Evolutionary conservation across 257 asterid species (phyloP), one percentile per base, ranked within the genome.

Genomic region (Solanum habrochaites): DNA sequence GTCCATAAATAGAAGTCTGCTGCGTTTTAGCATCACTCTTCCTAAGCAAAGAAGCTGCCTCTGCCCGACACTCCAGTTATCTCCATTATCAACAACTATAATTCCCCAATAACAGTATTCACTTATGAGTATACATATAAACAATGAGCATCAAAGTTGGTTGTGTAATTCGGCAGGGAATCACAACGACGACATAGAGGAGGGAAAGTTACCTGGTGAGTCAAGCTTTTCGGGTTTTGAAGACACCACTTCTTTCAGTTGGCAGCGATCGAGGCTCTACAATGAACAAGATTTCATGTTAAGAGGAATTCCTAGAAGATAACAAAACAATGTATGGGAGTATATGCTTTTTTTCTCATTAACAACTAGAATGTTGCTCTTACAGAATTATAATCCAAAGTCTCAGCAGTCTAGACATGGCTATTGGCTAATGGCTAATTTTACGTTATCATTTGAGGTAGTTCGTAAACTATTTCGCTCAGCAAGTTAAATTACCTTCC

Each of bases 61-160:
- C 88, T 97, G 99, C 74, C 99, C 99, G 7, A 97, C 99, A 45
- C 99, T 97, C 99, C 99, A 97, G 89, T 97, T 95, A 75, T 97
- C 99, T 6, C 99, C 99, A 11, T 89, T 96, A 88, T 96, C 99
- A 58, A 89, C 93, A 77, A 97, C 99, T 95, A 81, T 37, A 23
- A 45, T 27, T 80, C 1, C 32, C 66, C 84, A 83, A 11, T 39
- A 37, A 49, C 69, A 81, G 45, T 31, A 49, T 49, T 43, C 58
- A 64, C 45, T 27, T 29, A 31, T 31, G 31, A 84, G 81, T 40
- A 21, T 8, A 8, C 27, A 64, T 8, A 10, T 69, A 66, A 1
- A 11, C 29, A 11, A 42, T 21, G 23, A 25, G 27, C 84, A 47
- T 49, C 40, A 49, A 47, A 29, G 85, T 80, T 80, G 84, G 40